phyloP scores from a whole-genome alignment of 495 filamentous ascomycete species.

The Pyrenula massariospora region DNA sequence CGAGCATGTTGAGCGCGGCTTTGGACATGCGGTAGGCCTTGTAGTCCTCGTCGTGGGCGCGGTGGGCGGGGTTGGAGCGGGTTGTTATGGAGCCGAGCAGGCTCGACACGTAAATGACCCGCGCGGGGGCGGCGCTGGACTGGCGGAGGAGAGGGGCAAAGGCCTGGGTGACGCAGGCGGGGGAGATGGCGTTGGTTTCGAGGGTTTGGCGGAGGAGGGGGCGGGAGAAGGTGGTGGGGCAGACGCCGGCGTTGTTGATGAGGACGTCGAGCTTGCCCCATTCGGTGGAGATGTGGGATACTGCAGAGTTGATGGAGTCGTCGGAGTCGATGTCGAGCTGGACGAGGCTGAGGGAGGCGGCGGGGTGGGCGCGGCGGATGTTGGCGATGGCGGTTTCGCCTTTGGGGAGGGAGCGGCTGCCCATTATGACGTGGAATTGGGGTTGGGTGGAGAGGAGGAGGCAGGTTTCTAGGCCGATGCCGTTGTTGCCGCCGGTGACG shows the following conservation, averaged over 20 bases:
- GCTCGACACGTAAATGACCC: constrained; percentile 30
- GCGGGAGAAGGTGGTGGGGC: neutral
- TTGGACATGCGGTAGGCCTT: constrained; percentile 18
- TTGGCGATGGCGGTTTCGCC: constrained; percentile 14
- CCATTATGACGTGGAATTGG: neutral
- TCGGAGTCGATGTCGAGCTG: constrained; percentile 16
- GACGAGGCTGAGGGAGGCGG: constrained; percentile 3
- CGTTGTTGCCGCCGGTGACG: constrained; percentile 33
- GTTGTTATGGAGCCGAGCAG: constrained; percentile 18
- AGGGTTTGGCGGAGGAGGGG: constrained; percentile 8
- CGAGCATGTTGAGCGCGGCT: constrained; percentile 31
- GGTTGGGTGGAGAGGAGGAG: constrained; percentile 1
- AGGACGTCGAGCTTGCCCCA: neutral
- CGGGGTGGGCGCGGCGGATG: constrained; percentile 8
- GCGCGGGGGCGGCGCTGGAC: constrained; percentile 14
- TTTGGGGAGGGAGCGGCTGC: constrained; percentile 17
- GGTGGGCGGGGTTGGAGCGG: constrained; percentile 5
- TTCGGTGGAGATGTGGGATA: neutral
- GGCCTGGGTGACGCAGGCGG: constrained; percentile 23
- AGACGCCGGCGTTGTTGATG: neutral
- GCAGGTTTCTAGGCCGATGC: constrained; percentile 24
- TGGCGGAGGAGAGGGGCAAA: constrained; percentile 32
- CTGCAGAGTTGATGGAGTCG: constrained; percentile 10
- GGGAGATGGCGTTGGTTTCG: constrained; percentile 29
- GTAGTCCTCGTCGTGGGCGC: constrained; percentile 5